Percentiles rank a stretch among this genome's conserved stretches.
Evolutionary conservation across 495 filamentous ascomycete genomes (phyloP).

Genomic region (Penicillium ucsense): DNA sequence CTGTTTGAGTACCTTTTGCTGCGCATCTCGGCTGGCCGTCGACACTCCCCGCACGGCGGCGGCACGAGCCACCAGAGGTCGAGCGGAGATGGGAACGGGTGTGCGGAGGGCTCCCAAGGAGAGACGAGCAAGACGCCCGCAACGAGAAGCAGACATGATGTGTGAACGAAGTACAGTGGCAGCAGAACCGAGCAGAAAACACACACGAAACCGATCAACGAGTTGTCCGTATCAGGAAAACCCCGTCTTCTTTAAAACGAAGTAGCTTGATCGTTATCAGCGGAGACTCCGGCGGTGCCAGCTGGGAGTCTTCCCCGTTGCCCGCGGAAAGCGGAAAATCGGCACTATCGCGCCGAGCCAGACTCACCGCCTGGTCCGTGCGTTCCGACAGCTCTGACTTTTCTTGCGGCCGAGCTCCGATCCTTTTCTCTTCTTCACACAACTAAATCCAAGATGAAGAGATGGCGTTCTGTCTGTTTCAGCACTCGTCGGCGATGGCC

Average conservation of each 20-base stretch:
- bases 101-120: slow-evolving; percentile 24
- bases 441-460: slow-evolving; percentile 50
- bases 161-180: neutral
- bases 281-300: slow-evolving; percentile 5
- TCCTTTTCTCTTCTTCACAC: slow-evolving; percentile 35
- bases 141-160: slow-evolving; percentile 35
- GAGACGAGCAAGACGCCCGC: slow-evolving; percentile 33
- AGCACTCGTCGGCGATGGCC: slow-evolving; percentile 34
- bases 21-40: slow-evolving; percentile 29
- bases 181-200: slow-evolving; percentile 3
- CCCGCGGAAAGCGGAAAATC: slow-evolving; percentile 33
- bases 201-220: neutral
- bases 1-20: slow-evolving; percentile 29
- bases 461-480: slow-evolving; percentile 32
- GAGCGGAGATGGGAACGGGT: slow-evolving; percentile 11
- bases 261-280: neutral
- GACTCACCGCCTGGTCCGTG: slow-evolving; percentile 26
- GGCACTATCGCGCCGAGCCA: slow-evolving; percentile 14
- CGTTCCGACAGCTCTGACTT: slow-evolving; percentile 9
- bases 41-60: slow-evolving; percentile 30
- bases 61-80: slow-evolving; percentile 12
- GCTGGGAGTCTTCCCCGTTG: slow-evolving; percentile 25
- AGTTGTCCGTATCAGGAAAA: slow-evolving; percentile 15
- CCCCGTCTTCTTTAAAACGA: slow-evolving; percentile 10
- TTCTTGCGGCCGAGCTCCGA: slow-evolving; percentile 6